Percentiles rank a stretch among this genome's conserved stretches.
Evolutionary conservation across 2,329 filamentous ascomycete species (phyloP).

Genomic region (Hypoxylon sp.): DNA sequence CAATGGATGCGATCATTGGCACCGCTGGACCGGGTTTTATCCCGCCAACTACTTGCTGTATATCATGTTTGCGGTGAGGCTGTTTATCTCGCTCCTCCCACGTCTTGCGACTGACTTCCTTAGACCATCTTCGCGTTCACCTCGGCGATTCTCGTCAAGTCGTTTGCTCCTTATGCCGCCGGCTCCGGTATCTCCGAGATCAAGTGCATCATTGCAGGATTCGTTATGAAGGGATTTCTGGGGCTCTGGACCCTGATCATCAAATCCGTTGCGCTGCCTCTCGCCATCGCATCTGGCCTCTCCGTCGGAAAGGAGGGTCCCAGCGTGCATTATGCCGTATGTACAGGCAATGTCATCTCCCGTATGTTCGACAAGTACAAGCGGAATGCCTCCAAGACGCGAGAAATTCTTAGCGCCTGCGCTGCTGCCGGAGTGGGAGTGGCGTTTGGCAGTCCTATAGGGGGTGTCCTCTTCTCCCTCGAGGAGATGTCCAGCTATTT

Average conservation of each 20-base stretch:
- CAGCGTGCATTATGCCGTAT: slow-evolving; percentile 98
- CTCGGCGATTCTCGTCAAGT: slow-evolving; percentile 84
- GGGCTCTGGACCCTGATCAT: slow-evolving; percentile 91
- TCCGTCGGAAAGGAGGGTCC: slow-evolving; percentile 97
- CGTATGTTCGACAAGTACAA: slow-evolving; percentile 92
- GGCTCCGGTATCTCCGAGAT: slow-evolving; percentile 98
- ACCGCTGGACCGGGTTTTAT: slow-evolving; percentile 81
- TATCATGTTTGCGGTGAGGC: slow-evolving; percentile 78
- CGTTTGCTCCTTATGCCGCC: slow-evolving; percentile 93
- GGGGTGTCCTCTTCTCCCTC: slow-evolving; percentile 92
- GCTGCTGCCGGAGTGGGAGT: slow-evolving; percentile 95
- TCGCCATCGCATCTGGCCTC: slow-evolving; percentile 92
- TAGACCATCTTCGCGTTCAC: slow-evolving; percentile 81
- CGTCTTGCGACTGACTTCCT: slow-evolving; percentile 22
- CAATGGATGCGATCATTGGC: slow-evolving; percentile 87
- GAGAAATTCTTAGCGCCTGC: slow-evolving; percentile 93
- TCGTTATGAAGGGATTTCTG: slow-evolving; percentile 98
- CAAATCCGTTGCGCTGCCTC: slow-evolving; percentile 88
- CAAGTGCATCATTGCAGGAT: slow-evolving; percentile 98
- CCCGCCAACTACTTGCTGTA: slow-evolving; percentile 88
- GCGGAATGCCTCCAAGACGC: slow-evolving; percentile 89
- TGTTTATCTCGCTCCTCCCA: too few relatives aligned
- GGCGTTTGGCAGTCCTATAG: slow-evolving; percentile 96
- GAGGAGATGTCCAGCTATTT: slow-evolving; percentile 99
- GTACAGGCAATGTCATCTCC: slow-evolving; percentile 95